Evolutionary conservation across 2,329 filamentous ascomycete genomes (phyloP).

Genomic region (Alternaria angustiovoidea): DNA sequence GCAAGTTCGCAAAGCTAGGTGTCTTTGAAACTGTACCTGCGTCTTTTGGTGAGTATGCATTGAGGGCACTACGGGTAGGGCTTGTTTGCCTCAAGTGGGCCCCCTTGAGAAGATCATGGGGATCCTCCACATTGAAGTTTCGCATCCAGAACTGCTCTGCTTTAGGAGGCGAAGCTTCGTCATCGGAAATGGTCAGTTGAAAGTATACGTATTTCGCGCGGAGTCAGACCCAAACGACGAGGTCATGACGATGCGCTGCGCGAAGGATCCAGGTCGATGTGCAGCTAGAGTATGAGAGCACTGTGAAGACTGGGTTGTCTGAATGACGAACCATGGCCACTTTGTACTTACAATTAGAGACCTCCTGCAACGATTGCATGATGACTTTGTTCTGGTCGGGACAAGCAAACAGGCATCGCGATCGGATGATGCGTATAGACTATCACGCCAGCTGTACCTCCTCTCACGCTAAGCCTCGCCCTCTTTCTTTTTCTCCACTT

Average conservation of each 20-base stretch:
- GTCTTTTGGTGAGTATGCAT: background rate
- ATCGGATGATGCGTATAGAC: background rate
- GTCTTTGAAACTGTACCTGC: conserved; percentile 4
- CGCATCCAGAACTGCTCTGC: background rate
- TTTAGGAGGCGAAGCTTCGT: background rate
- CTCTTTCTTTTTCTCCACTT: background rate
- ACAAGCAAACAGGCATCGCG: background rate
- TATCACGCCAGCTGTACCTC: background rate
- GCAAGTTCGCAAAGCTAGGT: background rate
- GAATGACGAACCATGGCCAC: background rate
- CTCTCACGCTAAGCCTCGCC: background rate
- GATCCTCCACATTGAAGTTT: background rate
- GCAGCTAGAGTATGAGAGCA: background rate
- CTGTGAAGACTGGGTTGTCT: background rate
- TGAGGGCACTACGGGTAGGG: background rate
- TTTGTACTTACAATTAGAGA: background rate
- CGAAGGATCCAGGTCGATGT: background rate
- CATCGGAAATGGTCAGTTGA: background rate
- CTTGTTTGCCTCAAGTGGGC: background rate
- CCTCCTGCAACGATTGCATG: background rate
- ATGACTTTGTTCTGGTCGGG: background rate
- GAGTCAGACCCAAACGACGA: background rate
- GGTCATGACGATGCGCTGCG: background rate
- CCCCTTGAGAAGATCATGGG: background rate
- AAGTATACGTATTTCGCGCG: background rate